Evolutionary conservation across 768 basidiomycete genomes (phyloP).

Genomic region (Amanita jacksonii): DNA sequence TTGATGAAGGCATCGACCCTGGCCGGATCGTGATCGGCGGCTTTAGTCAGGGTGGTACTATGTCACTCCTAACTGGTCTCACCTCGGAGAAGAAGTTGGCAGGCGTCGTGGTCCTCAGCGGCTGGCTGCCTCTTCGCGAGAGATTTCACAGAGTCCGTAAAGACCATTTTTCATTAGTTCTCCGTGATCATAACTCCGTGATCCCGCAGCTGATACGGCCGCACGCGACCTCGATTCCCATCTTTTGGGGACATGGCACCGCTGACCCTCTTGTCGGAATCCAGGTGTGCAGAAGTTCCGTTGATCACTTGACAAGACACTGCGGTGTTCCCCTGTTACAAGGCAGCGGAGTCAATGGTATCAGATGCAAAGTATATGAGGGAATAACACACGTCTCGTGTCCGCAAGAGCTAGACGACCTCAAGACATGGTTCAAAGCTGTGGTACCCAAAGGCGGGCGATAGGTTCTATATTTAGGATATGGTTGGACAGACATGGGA

Average conservation of each 20-base stretch:
- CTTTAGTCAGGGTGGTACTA: constrained; percentile 79
- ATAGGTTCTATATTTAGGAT: too few species aligned
- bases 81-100: constrained; percentile 58
- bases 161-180: neutral
- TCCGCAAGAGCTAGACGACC: constrained; percentile 56
- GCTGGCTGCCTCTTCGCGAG: constrained; percentile 63
- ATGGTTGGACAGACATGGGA: too few species aligned
- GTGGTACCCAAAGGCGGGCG: constrained; percentile 28
- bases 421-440: constrained; percentile 61
- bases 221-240: constrained; percentile 51
- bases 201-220: constrained; percentile 46
- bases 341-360: constrained; percentile 37
- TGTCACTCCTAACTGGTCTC: constrained; percentile 69
- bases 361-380: constrained; percentile 59
- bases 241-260: constrained; percentile 85
- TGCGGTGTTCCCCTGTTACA: constrained; percentile 50
- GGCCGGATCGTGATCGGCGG: constrained; percentile 78
- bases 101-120: constrained; percentile 65
- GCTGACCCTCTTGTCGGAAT: constrained; percentile 65
- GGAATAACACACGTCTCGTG: constrained; percentile 60
- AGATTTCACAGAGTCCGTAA: constrained; percentile 55
- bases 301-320: constrained; percentile 42
- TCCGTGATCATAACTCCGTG: constrained; percentile 1
- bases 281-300: constrained; percentile 42
- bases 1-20: constrained; percentile 58